A percentile compares a stretch with the other conserved stretches of the same genome.
phyloP scores from a whole-genome alignment of 257 asterid species.

The Voacanga thouarsii region DNA sequence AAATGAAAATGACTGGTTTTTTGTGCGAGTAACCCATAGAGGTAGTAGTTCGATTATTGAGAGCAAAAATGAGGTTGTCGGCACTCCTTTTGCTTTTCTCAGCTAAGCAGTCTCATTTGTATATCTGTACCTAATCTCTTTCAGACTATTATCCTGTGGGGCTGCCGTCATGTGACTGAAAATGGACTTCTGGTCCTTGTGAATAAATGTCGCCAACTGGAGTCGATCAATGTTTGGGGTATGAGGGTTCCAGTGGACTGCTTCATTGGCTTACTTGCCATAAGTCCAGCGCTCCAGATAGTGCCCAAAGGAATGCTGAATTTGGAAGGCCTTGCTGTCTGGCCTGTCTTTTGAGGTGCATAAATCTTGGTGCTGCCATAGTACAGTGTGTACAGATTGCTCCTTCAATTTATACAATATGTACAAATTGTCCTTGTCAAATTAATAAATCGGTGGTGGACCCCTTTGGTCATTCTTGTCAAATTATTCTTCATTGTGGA shows the following conservation, averaged over 20 bases:
- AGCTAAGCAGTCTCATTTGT: background rate
- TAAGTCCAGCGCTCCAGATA: constrained; percentile 80
- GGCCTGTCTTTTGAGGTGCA: constrained; percentile 46
- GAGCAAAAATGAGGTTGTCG: background rate
- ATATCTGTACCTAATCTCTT: background rate
- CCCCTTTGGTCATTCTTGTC: background rate
- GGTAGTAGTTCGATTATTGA: background rate
- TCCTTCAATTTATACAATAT: constrained; percentile 10
- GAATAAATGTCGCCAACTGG: constrained; percentile 60
- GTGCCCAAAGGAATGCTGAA: constrained; percentile 52
- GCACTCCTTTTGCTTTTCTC: background rate
- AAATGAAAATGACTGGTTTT: background rate
- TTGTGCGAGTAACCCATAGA: background rate
- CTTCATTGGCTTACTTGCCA: constrained; percentile 56
- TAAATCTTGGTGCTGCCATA: constrained; percentile 4
- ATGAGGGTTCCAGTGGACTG: constrained; percentile 69
- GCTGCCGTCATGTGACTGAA: constrained; percentile 84
- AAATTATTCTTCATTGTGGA: background rate
- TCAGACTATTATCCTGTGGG: constrained; percentile 84
- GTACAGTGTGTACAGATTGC: constrained; percentile 14
- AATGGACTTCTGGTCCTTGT: constrained; percentile 74
- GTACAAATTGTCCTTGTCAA: constrained; percentile 15
- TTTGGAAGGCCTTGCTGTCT: constrained; percentile 30
- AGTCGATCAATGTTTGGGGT: constrained; percentile 90
- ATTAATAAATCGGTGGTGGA: constrained; percentile 5